These are phyloP conservation scores for Puccinia triticina DNA, from an alignment of 1,284 basidiomycete species.

Conservation along the genomic window DNA sequence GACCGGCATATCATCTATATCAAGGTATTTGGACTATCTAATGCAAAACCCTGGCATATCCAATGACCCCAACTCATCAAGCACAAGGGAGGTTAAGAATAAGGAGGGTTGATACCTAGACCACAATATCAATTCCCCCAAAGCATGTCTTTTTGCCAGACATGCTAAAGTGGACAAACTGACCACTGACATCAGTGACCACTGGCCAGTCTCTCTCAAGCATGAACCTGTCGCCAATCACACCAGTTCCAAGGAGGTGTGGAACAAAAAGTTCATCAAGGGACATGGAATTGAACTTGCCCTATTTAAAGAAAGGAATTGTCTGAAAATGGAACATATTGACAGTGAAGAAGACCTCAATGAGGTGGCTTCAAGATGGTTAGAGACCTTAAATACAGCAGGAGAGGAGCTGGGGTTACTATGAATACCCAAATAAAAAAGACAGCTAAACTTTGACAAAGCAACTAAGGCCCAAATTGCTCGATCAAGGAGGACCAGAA, in stretches of 20 bases:
- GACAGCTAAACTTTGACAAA: background rate
- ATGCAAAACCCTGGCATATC: too few relatives aligned
- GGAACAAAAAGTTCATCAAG: background rate
- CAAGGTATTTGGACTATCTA: too few relatives aligned
- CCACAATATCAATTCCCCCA: too few relatives aligned
- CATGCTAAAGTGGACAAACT: background rate
- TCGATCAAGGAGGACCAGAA: too few relatives aligned
- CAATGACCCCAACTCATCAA: too few relatives aligned
- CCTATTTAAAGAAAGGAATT: background rate
- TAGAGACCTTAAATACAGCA: background rate
- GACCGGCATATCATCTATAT: too few relatives aligned
- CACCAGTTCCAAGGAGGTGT: background rate
- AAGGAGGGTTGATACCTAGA: too few relatives aligned
- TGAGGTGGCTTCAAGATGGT: background rate
- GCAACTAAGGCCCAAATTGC: background rate
- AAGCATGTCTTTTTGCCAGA: too few relatives aligned
- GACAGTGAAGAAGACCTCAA: background rate
- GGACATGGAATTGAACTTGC: slow-evolving; percentile 4
- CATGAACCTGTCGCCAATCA: too few relatives aligned
- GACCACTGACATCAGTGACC: background rate
- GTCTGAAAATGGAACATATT: background rate
- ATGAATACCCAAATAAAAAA: background rate
- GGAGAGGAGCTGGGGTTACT: background rate
- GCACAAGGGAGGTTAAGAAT: too few relatives aligned
- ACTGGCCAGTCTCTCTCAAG: background rate